These are phyloP conservation scores for Dactylonectria macrodidyma DNA, from an alignment of 2,329 filamentous ascomycete species.

Conservation along the genomic window DNA sequence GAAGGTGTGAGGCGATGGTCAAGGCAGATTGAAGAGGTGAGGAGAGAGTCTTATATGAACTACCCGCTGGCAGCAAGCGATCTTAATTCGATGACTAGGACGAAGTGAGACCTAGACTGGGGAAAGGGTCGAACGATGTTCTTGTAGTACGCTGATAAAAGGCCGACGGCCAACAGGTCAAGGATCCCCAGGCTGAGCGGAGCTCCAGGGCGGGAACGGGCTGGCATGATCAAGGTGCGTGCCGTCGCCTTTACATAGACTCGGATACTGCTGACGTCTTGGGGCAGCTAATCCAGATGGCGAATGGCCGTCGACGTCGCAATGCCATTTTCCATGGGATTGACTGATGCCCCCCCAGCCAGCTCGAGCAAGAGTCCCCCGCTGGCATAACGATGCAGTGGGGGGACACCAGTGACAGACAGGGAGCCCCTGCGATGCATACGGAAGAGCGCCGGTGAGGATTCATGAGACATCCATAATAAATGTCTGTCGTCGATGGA, in stretches of 20 bases:
- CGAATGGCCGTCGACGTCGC: constrained; percentile 48
- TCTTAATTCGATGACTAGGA: constrained; percentile 42
- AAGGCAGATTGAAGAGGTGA: constrained; percentile 33
- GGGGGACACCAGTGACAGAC: constrained; percentile 47
- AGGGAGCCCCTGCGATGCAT: constrained; percentile 46
- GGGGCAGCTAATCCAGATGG: constrained; percentile 47
- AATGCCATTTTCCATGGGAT: constrained; percentile 49
- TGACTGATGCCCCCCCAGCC: constrained; percentile 43
- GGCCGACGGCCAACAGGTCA: constrained; percentile 46
- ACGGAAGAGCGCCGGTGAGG: constrained; percentile 40
- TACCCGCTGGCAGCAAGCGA: constrained; percentile 44
- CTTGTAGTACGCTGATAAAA: constrained; percentile 45
- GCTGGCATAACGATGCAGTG: constrained; percentile 45
- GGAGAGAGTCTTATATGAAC: constrained; percentile 45
- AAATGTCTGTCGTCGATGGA: constrained; percentile 21
- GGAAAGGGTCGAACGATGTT: constrained; percentile 49
- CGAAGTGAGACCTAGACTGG: constrained; percentile 40
- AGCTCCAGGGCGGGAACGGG: constrained; percentile 44
- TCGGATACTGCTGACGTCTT: constrained; percentile 46
- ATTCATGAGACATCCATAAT: constrained; percentile 18
- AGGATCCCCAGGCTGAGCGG: constrained; percentile 47
- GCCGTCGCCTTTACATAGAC: constrained; percentile 42
- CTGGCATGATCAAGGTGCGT: constrained; percentile 50
- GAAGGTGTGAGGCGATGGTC: constrained; percentile 32
- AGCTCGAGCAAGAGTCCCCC: constrained; percentile 32